A percentile compares a stretch with the other conserved stretches of the same genome.
These are phyloP conservation scores for Gracilariopsis chorda DNA, from an alignment of 23 red algal species.

Conservation along the genomic window DNA sequence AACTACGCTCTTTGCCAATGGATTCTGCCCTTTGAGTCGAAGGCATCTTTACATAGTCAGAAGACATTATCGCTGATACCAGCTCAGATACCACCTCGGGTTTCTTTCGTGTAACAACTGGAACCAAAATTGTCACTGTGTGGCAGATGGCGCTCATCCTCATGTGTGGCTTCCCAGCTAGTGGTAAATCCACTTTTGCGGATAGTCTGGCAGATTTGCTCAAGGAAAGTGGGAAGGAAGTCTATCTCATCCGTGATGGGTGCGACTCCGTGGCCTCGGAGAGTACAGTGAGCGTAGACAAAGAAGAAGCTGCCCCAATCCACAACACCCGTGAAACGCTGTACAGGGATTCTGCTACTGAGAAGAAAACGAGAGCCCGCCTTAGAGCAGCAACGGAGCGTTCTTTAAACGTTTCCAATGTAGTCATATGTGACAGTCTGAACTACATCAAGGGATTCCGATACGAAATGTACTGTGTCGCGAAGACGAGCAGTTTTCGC, in stretches of 20 bases:
- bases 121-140: too few relatives aligned
- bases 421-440: constrained; percentile 72
- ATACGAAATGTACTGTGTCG: constrained; percentile 91
- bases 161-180: constrained; percentile 52
- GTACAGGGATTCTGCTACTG: constrained; percentile 32
- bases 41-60: too few relatives aligned
- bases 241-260: constrained; percentile 30
- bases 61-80: too few relatives aligned
- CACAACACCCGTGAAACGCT: constrained; percentile 7
- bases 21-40: too few relatives aligned
- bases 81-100: too few relatives aligned
- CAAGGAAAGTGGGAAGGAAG: not conserved
- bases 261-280: not conserved
- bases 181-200: constrained; percentile 54
- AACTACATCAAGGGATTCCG: constrained; percentile 93
- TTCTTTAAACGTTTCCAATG: not conserved
- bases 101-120: too few relatives aligned
- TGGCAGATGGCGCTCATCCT: constrained; percentile 52
- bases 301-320: not conserved
- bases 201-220: not conserved
- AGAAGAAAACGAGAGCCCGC: constrained; percentile 65
- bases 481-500: constrained; percentile 43
- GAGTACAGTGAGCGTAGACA: not conserved
- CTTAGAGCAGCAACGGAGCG: constrained; percentile 65
- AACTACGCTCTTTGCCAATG: too few relatives aligned